Base-by-base conservation (phyloP, 2,329 filamentous ascomycete genomes). In the Dothiorella sarmentorum region DNA sequence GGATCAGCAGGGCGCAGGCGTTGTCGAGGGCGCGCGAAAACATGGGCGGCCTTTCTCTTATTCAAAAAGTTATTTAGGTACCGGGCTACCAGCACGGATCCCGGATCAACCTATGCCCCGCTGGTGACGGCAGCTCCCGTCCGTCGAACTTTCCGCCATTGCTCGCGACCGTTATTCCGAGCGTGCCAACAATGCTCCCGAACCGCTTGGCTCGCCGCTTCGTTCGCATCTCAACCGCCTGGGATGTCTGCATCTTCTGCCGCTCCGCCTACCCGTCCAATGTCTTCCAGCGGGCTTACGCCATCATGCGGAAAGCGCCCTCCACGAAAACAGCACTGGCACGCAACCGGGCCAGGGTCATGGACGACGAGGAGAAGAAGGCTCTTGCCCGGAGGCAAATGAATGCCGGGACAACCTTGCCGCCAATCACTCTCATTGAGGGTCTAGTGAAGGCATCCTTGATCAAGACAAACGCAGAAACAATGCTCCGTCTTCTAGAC, bases 1-100 rank as follows among this genome's bases (percentile, higher is more conserved):
- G 68, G 49, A 65, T 67, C 35, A 72, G 60, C 40, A 69, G 65
- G 61, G 65, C 63, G 62, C 64, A 67, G 53, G 70, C 68, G 20
- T 64, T 67, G 59, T 65, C 63, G 60, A 68, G 64, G 58, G 71
- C 64, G 61, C 65, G 65, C 55, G 66, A 62, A 55, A 73, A 69
- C 71, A 73, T 73, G 63, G 52, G 40, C 22, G 49, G 33, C 43
- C 33, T 45, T 42, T 49, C 10, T 44, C 45, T 51, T 51, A 24
- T 22, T 15, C 27, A 42, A 58, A 51, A 58, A 44, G 45, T n/a
- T n/a, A n/a, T n/a, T n/a, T n/a, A n/a, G n/a, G n/a, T n/a, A n/a
- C n/a, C n/a, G n/a, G n/a, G n/a, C n/a, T n/a, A n/a, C n/a, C n/a
- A n/a, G n/a, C n/a, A n/a, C n/a, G n/a, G n/a, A n/a, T n/a, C 18